Evolutionary conservation across 495 filamentous ascomycete genomes (phyloP).

Genomic region (Melanomma pulvis-pyrius): DNA sequence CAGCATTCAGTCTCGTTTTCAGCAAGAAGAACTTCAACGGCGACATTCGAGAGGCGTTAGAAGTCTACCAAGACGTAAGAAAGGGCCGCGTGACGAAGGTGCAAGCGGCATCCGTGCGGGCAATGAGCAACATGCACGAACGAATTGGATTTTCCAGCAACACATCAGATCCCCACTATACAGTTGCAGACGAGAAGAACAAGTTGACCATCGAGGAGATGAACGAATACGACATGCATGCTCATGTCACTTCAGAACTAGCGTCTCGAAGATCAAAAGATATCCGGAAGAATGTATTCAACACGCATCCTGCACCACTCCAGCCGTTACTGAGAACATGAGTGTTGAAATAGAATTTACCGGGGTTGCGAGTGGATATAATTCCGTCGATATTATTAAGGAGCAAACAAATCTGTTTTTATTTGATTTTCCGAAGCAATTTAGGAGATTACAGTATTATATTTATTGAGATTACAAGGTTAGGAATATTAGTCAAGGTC

Average conservation of each 20-base stretch:
- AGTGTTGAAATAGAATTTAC: too few species aligned
- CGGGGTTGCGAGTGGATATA: too few species aligned
- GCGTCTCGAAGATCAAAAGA: too few species aligned
- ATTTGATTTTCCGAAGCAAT: too few species aligned
- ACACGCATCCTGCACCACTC: too few species aligned
- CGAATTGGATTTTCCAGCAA: conserved; percentile 14
- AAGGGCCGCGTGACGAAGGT: conserved; percentile 48
- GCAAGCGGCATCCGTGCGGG: conserved; percentile 43
- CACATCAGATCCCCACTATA: not conserved
- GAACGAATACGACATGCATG: conserved; percentile 1
- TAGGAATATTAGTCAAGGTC: too few species aligned
- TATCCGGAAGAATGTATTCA: too few species aligned
- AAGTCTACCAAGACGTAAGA: conserved; percentile 51
- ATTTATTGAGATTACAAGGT: too few species aligned
- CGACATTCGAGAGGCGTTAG: conserved; percentile 48
- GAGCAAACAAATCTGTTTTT: too few species aligned
- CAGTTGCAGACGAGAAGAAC: not conserved
- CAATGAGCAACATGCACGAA: conserved; percentile 21
- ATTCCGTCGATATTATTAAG: too few species aligned
- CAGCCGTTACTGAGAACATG: too few species aligned
- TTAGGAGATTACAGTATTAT: too few species aligned
- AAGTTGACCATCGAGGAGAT: conserved; percentile 9
- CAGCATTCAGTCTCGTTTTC: conserved; percentile 53
- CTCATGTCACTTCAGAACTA: not conserved
- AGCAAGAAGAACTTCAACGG: conserved; percentile 48